Percentiles rank a stretch among this genome's conserved stretches.
These are phyloP conservation scores for Colletotrichum abscissum DNA, from an alignment of 2,329 filamentous ascomycete genomes.

Conservation along the genomic window DNA sequence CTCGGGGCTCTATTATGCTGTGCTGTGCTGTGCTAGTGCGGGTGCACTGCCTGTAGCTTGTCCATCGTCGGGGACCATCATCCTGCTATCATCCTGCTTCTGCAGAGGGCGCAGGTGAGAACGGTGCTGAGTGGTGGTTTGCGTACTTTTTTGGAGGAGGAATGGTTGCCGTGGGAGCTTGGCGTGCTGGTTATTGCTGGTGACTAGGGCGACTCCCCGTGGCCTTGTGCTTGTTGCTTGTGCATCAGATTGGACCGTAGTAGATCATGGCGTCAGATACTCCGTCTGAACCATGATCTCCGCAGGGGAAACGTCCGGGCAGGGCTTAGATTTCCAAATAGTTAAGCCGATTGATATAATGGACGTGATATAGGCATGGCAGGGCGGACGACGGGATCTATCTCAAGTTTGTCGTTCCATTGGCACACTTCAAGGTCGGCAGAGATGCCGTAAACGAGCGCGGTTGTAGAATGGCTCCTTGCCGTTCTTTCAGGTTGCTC, in stretches of 20 bases:
- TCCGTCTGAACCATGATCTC: slow-evolving; percentile 55
- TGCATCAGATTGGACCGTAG: slow-evolving; percentile 50
- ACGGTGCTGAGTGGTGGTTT: slow-evolving; percentile 11
- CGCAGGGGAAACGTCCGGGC: slow-evolving; percentile 46
- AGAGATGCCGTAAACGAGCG: slow-evolving; percentile 12
- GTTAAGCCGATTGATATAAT: slow-evolving; percentile 19
- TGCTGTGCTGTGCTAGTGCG: slow-evolving; percentile 9
- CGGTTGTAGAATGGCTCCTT: not conserved
- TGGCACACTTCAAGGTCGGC: slow-evolving; percentile 8
- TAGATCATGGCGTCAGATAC: slow-evolving; percentile 52
- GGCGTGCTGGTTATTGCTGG: slow-evolving; percentile 20
- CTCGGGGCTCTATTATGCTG: not conserved
- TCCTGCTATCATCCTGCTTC: not conserved
- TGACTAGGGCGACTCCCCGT: slow-evolving; percentile 21
- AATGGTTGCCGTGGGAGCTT: slow-evolving; percentile 32
- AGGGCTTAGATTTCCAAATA: slow-evolving; percentile 40
- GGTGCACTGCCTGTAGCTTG: not conserved
- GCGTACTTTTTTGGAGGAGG: slow-evolving; percentile 40
- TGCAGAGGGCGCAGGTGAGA: not conserved
- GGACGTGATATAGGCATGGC: slow-evolving; percentile 24
- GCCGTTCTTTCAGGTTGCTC: not conserved
- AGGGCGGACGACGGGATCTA: slow-evolving; percentile 15
- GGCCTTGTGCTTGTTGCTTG: slow-evolving; percentile 32
- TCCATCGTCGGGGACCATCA: not conserved
- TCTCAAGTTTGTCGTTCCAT: slow-evolving; percentile 17